A percentile compares a stretch with the other conserved stretches of the same genome.
Conservation (phyloP, 192 early-diverging fungal species). For the Coemansia sp. region DNA sequence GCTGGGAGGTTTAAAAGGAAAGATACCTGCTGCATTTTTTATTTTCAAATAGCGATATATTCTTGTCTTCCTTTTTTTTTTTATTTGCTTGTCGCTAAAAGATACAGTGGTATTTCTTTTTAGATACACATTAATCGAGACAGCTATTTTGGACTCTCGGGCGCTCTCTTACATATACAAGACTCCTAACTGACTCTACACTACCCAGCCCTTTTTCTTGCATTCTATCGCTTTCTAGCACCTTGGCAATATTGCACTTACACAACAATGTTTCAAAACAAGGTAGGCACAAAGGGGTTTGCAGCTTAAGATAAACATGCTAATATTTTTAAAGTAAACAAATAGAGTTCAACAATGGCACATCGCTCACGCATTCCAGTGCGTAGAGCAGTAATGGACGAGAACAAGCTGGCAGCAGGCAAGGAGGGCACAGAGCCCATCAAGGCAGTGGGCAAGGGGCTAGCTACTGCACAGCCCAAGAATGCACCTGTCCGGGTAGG, state of each 20-base stretch:
- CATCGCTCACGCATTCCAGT: constrained; percentile 45
- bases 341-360: constrained; percentile 39
- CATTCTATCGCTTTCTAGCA: not conserved
- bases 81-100: not conserved
- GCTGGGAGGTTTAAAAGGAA: no score
- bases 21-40: constrained; percentile 1
- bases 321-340: constrained; percentile 10
- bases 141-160: not conserved
- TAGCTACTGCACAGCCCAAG: not conserved
- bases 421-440: constrained; percentile 12
- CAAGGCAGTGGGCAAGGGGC: constrained; percentile 18
- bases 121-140: not conserved
- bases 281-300: constrained; percentile 14
- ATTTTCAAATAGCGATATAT: not conserved
- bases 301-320: not conserved
- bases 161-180: no score
- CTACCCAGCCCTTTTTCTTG: not conserved
- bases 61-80: constrained; percentile 13
- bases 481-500: not conserved
- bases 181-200: not conserved
- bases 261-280: constrained; percentile 49
- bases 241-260: not conserved
- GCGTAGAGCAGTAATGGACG: constrained; percentile 32
- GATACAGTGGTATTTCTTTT: not conserved
- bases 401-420: constrained; percentile 31